Evolutionary conservation across 139 green algal genomes (phyloP).

Genomic region (Coelastrella sp.): DNA sequence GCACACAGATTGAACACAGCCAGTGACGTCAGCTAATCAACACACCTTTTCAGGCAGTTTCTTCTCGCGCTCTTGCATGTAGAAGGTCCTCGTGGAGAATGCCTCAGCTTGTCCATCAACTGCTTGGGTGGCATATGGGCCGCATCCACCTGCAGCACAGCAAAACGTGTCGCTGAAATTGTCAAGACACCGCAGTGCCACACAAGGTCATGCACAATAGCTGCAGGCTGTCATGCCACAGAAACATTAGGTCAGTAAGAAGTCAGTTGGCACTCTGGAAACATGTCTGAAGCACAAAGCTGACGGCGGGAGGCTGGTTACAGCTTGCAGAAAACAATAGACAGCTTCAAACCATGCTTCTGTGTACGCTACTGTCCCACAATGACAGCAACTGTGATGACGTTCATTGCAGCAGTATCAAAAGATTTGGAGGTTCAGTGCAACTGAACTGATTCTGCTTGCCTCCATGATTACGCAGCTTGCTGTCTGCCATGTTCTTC

Average conservation of each 20-base stretch:
- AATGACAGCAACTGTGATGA: no score
- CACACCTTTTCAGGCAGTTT: slow-evolving; percentile 25
- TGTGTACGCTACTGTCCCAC: no score
- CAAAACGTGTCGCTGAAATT: not conserved
- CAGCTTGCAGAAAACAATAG: not conserved
- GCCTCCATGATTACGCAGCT: slow-evolving; percentile 26
- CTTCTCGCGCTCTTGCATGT: not conserved
- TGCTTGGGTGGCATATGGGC: not conserved
- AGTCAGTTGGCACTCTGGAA: not conserved
- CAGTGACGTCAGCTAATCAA: no score
- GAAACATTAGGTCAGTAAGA: not conserved
- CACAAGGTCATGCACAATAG: not conserved
- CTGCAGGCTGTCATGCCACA: not conserved
- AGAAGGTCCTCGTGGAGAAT: not conserved
- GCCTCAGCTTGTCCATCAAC: not conserved
- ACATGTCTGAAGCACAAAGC: not conserved
- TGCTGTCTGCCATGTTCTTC: slow-evolving; percentile 32
- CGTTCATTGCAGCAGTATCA: no score
- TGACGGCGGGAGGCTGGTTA: not conserved
- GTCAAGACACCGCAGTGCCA: not conserved
- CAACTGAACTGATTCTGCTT: not conserved
- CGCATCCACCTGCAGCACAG: not conserved
- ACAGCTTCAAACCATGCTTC: no score
- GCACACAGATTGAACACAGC: not conserved
- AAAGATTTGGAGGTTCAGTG: no score